Conservation (phyloP, 1,284 basidiomycete genomes). For the Cutaneotrichosporon dermatis region DNA sequence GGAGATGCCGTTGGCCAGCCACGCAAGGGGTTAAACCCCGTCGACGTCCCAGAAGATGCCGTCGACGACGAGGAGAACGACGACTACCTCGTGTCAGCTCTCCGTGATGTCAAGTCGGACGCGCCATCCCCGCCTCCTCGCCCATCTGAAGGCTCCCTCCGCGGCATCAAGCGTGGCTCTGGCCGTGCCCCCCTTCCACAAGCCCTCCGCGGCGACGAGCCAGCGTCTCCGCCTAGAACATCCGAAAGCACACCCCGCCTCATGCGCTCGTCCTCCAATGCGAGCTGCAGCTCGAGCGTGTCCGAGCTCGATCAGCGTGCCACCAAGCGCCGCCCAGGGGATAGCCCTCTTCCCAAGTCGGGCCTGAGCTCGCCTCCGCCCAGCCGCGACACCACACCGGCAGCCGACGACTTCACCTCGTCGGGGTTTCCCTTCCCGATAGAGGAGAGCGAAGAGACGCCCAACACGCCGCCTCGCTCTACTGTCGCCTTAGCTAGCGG, state of each 20-base stretch:
- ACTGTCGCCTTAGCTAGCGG: background rate
- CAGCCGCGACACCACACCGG: slow-evolving; percentile 20
- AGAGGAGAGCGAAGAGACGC: slow-evolving; percentile 11
- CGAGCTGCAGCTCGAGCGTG: slow-evolving; percentile 17
- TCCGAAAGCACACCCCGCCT: background rate
- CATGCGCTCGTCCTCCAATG: slow-evolving; percentile 14
- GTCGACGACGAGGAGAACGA: background rate
- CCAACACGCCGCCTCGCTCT: background rate
- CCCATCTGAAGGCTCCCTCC: background rate
- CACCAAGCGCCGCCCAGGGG: slow-evolving; percentile 17
- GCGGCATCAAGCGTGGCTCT: slow-evolving; percentile 26
- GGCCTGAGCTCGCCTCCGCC: slow-evolving; percentile 27
- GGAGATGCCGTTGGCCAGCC: slow-evolving; percentile 42
- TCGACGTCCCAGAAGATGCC: background rate
- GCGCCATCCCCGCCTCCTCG: background rate
- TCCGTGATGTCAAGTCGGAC: slow-evolving; percentile 2
- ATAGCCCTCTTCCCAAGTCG: slow-evolving; percentile 13
- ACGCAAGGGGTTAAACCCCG: slow-evolving; percentile 24
- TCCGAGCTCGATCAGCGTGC: slow-evolving; percentile 21
- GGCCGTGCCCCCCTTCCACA: slow-evolving; percentile 14
- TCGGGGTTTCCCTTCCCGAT: slow-evolving; percentile 5
- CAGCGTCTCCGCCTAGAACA: background rate
- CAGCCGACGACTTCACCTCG: background rate
- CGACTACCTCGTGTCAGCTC: background rate
- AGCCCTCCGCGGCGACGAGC: background rate